Percentiles rank a stretch among this genome's conserved stretches.
Evolutionary conservation across 129 eudicot species (phyloP).

Genomic region (sunflower (Helianthus annuus)): HanXRQr2.0-SUNRISE NC_035444.2:88735421-88735920

Average conservation of each 20-base stretch:
- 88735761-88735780: no score
- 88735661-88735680: background rate
- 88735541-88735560: background rate
- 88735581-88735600: slow-evolving; percentile 1
- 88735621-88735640: background rate
- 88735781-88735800: no score
- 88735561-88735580: background rate
- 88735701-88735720: background rate
- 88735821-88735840: no score
- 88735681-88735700: background rate
- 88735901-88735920: no score
- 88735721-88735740: background rate
- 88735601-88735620: background rate
- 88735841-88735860: no score
- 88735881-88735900: no score
- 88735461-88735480: background rate
- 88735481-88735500: background rate
- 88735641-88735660: background rate
- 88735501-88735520: background rate
- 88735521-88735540: no score
- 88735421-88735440: background rate
- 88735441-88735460: background rate
- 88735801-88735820: no score
- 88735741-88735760: background rate
- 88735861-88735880: no score